These are phyloP conservation scores for Fomitopsis betulina DNA, from an alignment of 1,284 basidiomycete species.

Conservation along the genomic window DNA sequence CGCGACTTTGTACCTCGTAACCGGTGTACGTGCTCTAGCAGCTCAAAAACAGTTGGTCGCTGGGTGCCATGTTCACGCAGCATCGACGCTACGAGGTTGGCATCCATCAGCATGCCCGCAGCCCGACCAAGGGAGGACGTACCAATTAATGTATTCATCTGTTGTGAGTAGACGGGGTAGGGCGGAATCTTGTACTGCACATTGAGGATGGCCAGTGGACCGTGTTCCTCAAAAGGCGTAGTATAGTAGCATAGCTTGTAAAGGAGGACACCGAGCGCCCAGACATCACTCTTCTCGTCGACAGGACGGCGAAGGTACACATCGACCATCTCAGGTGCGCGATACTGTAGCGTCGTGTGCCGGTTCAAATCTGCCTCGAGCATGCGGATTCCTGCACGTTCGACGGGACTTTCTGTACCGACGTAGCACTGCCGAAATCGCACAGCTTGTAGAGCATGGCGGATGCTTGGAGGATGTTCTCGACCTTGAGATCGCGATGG, in stretches of 20 bases:
- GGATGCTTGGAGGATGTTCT: slow-evolving; percentile 90
- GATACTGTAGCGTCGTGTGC: slow-evolving; percentile 93
- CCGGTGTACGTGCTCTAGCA: slow-evolving; percentile 71
- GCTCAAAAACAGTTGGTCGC: slow-evolving; percentile 78
- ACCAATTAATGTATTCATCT: slow-evolving; percentile 89
- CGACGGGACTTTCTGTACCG: slow-evolving; percentile 69
- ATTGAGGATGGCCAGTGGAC: slow-evolving; percentile 93
- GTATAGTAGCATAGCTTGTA: slow-evolving; percentile 97
- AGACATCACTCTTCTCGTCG: slow-evolving; percentile 87
- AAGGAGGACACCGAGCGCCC: slow-evolving; percentile 74
- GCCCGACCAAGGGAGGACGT: slow-evolving; percentile 23
- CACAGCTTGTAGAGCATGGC: slow-evolving; percentile 88
- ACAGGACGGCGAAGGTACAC: slow-evolving; percentile 78
- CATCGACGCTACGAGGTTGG: slow-evolving; percentile 63
- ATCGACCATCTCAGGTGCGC: slow-evolving; percentile 99
- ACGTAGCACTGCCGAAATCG: slow-evolving; percentile 94
- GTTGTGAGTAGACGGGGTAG: slow-evolving; percentile 88
- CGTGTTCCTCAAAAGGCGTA: slow-evolving; percentile 97
- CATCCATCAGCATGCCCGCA: slow-evolving; percentile 1
- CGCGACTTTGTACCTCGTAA: slow-evolving; percentile 82
- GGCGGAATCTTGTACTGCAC: slow-evolving; percentile 94
- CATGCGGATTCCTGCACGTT: slow-evolving; percentile 79
- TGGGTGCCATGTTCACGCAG: slow-evolving; percentile 82
- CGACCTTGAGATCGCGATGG: slow-evolving; percentile 98
- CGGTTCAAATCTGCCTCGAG: slow-evolving; percentile 92